These are phyloP conservation scores for Cairneyella variabilis DNA, from an alignment of 495 filamentous ascomycete genomes.

Conservation along the genomic window DNA sequence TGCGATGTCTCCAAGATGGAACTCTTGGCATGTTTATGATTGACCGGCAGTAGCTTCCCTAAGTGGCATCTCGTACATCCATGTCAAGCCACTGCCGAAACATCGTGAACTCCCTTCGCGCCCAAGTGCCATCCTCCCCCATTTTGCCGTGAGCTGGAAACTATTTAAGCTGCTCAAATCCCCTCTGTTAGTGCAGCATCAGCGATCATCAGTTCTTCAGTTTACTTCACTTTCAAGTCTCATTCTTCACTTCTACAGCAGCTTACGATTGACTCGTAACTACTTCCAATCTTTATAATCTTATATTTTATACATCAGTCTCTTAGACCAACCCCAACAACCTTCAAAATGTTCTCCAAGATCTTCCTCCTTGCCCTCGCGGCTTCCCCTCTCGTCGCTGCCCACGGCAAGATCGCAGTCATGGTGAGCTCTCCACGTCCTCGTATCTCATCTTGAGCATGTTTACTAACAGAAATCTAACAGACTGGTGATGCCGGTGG, in stretches of 20 bases:
- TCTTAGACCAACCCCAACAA: constrained; percentile 10
- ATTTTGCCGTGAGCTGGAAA: neutral
- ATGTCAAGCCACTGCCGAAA: neutral
- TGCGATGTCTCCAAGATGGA: neutral
- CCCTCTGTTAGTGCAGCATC: constrained; percentile 19
- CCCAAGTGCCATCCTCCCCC: neutral
- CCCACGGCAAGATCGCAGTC: constrained; percentile 28
- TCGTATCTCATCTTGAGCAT: neutral
- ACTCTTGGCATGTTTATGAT: constrained; percentile 9
- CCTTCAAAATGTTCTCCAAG: constrained; percentile 22
- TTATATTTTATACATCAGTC: constrained; percentile 1
- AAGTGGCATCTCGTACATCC: too few species aligned
- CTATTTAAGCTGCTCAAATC: constrained; percentile 24
- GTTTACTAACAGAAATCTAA: constrained; percentile 7
- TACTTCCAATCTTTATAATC: constrained; percentile 22
- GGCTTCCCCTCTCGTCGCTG: constrained; percentile 26
- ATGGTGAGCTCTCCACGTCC: constrained; percentile 13
- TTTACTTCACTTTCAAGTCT: constrained; percentile 13
- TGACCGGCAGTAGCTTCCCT: neutral
- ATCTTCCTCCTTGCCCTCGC: constrained; percentile 23
- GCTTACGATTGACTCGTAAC: constrained; percentile 27
- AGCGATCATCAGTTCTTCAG: constrained; percentile 25
- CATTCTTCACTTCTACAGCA: constrained; percentile 18
- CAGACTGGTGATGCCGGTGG: constrained; percentile 28
- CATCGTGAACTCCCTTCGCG: neutral